phyloP scores from a whole-genome alignment of 352 stramenopile genomes.

The Globisporangium nodosum region DNA sequence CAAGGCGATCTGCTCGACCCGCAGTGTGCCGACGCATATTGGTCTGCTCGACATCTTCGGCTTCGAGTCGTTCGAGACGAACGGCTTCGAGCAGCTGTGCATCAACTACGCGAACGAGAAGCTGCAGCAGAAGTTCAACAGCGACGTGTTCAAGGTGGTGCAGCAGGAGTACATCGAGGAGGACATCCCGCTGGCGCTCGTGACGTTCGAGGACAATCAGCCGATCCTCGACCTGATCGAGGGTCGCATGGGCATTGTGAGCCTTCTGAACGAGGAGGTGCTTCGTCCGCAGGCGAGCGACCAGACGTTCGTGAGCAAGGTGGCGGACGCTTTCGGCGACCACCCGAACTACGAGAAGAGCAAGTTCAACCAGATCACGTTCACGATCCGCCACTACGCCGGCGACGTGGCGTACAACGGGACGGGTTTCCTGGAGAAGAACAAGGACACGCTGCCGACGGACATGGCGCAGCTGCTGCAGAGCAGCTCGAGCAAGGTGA shows the following conservation, averaged over 20 bases:
- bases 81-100: conserved; percentile 90
- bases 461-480: conserved; percentile 77
- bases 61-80: conserved; percentile 91
- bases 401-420: conserved; percentile 80
- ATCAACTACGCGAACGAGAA: conserved; percentile 97
- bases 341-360: conserved; percentile 85
- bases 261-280: conserved; percentile 95
- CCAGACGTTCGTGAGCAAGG: conserved; percentile 77
- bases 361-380: conserved; percentile 77
- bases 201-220: conserved; percentile 91
- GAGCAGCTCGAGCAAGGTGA: conserved; percentile 49
- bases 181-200: conserved; percentile 77
- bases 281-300: conserved; percentile 83
- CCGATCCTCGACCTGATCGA: conserved; percentile 89
- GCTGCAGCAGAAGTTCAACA: conserved; percentile 89
- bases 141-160: conserved; percentile 93
- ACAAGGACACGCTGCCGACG: conserved; percentile 80
- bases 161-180: conserved; percentile 94
- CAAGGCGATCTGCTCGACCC: conserved; percentile 72
- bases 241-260: conserved; percentile 84
- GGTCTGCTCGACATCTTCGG: conserved; percentile 95
- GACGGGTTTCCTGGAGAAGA: conserved; percentile 75
- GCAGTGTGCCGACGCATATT: conserved; percentile 79
- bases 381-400: conserved; percentile 80
- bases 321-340: conserved; percentile 68